Conservation (phyloP, 192 early-diverging fungal species). For the Coemansia sp. region DNA sequence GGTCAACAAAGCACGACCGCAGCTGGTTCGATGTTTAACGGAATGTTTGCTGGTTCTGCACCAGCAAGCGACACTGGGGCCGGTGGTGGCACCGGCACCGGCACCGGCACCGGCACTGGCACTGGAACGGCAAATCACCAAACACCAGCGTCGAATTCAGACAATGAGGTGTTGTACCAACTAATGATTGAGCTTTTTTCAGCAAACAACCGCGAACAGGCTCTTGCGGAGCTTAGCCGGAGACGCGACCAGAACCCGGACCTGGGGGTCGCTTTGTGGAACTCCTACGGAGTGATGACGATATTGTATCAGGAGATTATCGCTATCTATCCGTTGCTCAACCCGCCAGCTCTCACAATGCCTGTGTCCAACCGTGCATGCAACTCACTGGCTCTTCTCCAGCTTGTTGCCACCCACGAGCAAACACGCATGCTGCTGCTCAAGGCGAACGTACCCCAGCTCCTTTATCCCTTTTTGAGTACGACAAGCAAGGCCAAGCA, state of each 20-base stretch:
- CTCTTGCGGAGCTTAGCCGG: conserved; percentile 90
- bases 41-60: conserved; percentile 7
- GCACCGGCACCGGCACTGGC: conserved; percentile 4
- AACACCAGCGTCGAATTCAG: conserved; percentile 28
- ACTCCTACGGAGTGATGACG: conserved; percentile 95
- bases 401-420: conserved; percentile 93
- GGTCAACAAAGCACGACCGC: conserved; percentile 11
- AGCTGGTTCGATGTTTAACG: conserved; percentile 1
- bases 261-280: conserved; percentile 96
- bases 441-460: conserved; percentile 91
- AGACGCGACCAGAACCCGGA: conserved; percentile 95
- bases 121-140: neutral
- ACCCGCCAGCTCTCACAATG: conserved; percentile 83
- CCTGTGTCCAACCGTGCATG: conserved; percentile 94
- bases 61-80: conserved; percentile 3
- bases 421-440: conserved; percentile 74
- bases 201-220: conserved; percentile 79
- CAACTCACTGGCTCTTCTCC: conserved; percentile 92
- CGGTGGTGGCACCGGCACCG: neutral
- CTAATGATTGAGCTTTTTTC: conserved; percentile 87
- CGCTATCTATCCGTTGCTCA: conserved; percentile 89
- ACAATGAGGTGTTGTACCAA: conserved; percentile 81
- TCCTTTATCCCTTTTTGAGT: conserved; percentile 98
- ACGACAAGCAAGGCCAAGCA: conserved; percentile 93
- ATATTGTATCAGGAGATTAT: conserved; percentile 96